Percentiles rank a stretch among this genome's conserved stretches.
Conservation (phyloP, 2,329 filamentous ascomycete species). For the Monosporascus cannonballus region DNA sequence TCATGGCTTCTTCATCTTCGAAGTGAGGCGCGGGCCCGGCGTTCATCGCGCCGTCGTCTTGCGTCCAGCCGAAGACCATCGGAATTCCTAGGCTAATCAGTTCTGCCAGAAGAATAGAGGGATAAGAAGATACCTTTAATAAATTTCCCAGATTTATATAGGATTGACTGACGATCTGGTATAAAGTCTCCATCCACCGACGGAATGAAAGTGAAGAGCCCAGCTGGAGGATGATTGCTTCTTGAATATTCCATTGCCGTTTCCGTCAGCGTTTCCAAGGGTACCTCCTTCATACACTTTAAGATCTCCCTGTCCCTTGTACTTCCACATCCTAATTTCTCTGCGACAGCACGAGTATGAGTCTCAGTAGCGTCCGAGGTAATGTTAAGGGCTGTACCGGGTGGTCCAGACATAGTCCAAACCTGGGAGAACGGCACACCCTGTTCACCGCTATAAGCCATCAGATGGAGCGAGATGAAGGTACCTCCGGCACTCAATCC, state of each 20-base stretch:
- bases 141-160: conserved; percentile 17
- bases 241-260: conserved; percentile 21
- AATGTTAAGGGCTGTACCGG: conserved; percentile 26
- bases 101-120: background rate
- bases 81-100: conserved; percentile 12
- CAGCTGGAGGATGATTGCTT: conserved; percentile 19
- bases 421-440: conserved; percentile 26
- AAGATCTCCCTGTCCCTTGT: conserved; percentile 10
- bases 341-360: conserved; percentile 20
- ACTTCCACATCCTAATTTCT: conserved; percentile 10
- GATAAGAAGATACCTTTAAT: conserved; percentile 8
- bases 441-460: conserved; percentile 22
- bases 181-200: conserved; percentile 23
- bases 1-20: conserved; percentile 19
- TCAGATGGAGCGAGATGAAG: conserved; percentile 18
- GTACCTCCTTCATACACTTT: conserved; percentile 15
- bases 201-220: conserved; percentile 23
- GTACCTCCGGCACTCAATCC: conserved; percentile 18
- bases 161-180: conserved; percentile 15
- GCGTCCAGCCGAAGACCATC: conserved; percentile 19
- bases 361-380: conserved; percentile 21
- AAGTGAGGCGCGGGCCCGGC: conserved; percentile 14
- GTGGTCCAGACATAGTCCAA: conserved; percentile 29
- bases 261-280: conserved; percentile 16
- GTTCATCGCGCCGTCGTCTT: conserved; percentile 22